Evolutionary conservation across 495 filamentous ascomycete genomes (phyloP).

Genomic region (Neurospora intermedia): DNA sequence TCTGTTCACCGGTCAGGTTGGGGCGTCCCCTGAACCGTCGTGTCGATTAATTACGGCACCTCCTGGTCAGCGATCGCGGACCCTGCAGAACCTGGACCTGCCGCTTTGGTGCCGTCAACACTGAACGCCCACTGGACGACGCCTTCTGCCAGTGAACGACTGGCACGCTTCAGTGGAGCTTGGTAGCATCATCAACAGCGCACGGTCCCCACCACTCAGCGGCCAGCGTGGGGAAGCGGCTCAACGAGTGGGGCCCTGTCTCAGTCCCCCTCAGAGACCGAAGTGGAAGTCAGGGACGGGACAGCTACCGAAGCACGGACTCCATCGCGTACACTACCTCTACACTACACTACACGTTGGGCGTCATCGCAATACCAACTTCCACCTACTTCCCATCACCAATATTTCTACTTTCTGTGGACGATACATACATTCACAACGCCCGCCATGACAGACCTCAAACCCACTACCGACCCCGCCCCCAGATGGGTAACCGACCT

Average conservation of each 20-base stretch:
- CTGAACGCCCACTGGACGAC: neutral
- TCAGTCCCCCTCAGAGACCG: neutral
- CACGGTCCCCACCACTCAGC: neutral
- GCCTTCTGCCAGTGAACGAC: neutral
- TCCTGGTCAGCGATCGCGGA: neutral
- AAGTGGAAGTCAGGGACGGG: too few relatives aligned
- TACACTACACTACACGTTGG: neutral
- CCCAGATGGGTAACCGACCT: constrained; percentile 70
- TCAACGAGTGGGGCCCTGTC: neutral
- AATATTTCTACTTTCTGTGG: neutral
- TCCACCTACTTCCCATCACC: neutral
- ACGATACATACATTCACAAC: constrained; percentile 7
- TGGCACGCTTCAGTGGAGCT: neutral
- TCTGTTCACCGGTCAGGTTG: neutral
- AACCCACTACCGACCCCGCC: neutral
- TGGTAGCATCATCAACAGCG: neutral
- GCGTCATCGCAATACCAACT: constrained; percentile 5
- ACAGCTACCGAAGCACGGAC: constrained; percentile 4
- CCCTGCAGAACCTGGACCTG: neutral
- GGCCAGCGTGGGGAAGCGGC: neutral
- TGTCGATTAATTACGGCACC: neutral
- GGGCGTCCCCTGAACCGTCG: neutral
- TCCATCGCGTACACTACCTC: neutral
- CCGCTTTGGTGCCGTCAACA: neutral
- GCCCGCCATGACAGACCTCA: constrained; percentile 28